Base-by-base conservation (phyloP, 306 rosid genomes). In the Dalbergia oliveri region DNA sequence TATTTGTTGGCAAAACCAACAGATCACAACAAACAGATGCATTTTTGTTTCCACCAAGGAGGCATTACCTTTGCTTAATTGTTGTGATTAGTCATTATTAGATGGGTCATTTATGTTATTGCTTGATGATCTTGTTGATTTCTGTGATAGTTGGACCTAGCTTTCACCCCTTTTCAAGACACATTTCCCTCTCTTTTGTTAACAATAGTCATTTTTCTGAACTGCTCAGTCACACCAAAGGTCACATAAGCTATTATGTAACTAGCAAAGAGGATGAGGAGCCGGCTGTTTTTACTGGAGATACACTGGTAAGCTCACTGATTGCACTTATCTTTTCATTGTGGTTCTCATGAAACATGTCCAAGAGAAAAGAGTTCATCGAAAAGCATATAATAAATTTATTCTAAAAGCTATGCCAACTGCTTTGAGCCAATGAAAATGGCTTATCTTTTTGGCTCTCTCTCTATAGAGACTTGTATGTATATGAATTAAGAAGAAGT, bases 251-350 rank as follows among this genome's bases (percentile, higher is more conserved):
- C 75, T 94, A 94, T 83, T 91, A 90, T 53, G 91, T 93, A 47
- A 85, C 94, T 37, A 75, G 88, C 85, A 90, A 89, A 83, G 95
- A 85, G 86, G 88, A 87, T 54, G 95, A 89, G 78, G 81, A 88
- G 37, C 97, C 87, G 0, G 93, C 94, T 72, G 99, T 94, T 84
- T 94, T 94, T 83, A 94, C 99, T 1, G 99, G 97, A 77, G 99
- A 94, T 88, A 93, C 97, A 62, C 72, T 94, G 90, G 99, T 94
- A 88, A 81, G 92, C 35, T 43, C 51, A 80, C 63, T 71, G 54
- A 13, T 45, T 35, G 4, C 31, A 53, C 73, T 62, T n/a, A n/a
- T 77, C 35, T 61, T 66, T 51, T 53, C 21, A 37, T 34, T 75
- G 13, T 65, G 72, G 72, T 64, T 57, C 9, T 45, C 41, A 14